Evolutionary conservation across 2,329 filamentous ascomycete species (phyloP).

Genomic region (Sordariomycetes sp.): DNA sequence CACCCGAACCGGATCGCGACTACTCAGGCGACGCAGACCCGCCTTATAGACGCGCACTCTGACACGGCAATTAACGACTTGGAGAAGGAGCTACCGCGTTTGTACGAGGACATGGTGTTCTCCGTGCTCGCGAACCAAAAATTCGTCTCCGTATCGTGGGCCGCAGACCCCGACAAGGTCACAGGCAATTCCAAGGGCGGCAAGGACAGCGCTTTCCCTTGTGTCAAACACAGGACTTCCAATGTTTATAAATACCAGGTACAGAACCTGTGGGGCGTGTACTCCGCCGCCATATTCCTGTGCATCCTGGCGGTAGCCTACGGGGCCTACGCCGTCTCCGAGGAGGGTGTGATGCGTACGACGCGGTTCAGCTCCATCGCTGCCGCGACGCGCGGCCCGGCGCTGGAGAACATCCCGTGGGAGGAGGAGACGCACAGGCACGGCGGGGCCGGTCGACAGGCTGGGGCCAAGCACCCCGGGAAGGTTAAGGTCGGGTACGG

Average conservation of each 20-base stretch:
- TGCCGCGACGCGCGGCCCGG: constrained; percentile 24
- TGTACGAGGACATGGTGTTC: constrained; percentile 23
- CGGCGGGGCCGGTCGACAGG: too few relatives aligned
- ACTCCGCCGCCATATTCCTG: constrained; percentile 18
- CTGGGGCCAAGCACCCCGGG: constrained; percentile 7
- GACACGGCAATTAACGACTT: constrained; percentile 15
- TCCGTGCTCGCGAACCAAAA: constrained; percentile 21
- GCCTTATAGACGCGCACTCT: constrained; percentile 23
- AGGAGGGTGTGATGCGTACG: constrained; percentile 21
- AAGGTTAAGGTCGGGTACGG: constrained; percentile 4
- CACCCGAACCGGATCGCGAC: constrained; percentile 12
- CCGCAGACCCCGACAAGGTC: constrained; percentile 11
- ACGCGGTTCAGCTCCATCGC: constrained; percentile 26
- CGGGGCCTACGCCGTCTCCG: constrained; percentile 18
- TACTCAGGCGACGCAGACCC: constrained; percentile 25
- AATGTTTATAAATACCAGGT: constrained; percentile 17
- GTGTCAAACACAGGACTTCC: constrained; percentile 15
- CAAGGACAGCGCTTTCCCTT: constrained; percentile 16
- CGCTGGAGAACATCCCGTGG: constrained; percentile 20
- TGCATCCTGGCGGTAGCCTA: constrained; percentile 15
- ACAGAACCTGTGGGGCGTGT: constrained; percentile 22
- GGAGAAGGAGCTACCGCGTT: constrained; percentile 11
- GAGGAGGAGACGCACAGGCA: neutral
- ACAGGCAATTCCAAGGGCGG: constrained; percentile 11
- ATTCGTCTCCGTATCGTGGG: constrained; percentile 21